phyloP scores from a whole-genome alignment of 768 basidiomycete genomes.

The Tephrocybe sp. region DNA sequence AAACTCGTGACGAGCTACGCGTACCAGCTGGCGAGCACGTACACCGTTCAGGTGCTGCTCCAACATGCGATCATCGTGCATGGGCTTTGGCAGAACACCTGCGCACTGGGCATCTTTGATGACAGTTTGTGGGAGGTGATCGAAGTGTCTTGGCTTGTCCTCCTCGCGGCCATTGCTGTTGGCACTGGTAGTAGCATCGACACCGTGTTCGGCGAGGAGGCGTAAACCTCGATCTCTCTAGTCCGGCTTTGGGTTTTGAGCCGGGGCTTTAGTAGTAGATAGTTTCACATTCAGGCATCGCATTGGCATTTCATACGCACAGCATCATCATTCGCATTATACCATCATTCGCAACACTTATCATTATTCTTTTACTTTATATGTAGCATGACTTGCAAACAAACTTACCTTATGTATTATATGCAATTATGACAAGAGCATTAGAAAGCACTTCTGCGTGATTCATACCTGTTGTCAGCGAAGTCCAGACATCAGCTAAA shows the following conservation, averaged over 20 bases:
- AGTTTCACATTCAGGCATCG: no score
- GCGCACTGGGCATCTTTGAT: slow-evolving; percentile 68
- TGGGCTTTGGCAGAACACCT: slow-evolving; percentile 73
- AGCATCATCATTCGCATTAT: no score
- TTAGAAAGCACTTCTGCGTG: no score
- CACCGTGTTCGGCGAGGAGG: slow-evolving; percentile 13
- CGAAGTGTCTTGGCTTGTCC: slow-evolving; percentile 66
- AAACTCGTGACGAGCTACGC: slow-evolving; percentile 27
- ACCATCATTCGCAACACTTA: no score
- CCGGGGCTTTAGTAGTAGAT: no score
- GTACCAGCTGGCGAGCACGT: slow-evolving; percentile 36
- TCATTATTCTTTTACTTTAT: no score
- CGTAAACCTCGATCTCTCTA: background rate
- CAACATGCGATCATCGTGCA: slow-evolving; percentile 52
- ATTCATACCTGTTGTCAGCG: no score
- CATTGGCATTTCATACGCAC: no score
- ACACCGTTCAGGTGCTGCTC: slow-evolving; percentile 47
- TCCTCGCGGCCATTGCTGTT: slow-evolving; percentile 60
- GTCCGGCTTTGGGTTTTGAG: background rate
- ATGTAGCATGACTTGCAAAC: no score
- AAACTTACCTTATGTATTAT: no score
- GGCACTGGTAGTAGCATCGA: slow-evolving; percentile 38
- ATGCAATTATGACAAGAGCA: no score
- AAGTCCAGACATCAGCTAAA: no score
- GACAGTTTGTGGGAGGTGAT: slow-evolving; percentile 65